A percentile compares a stretch with the other conserved stretches of the same genome.
Evolutionary conservation across 495 filamentous ascomycete species (phyloP).

Genomic region (Penicillium cataractarum): DNA sequence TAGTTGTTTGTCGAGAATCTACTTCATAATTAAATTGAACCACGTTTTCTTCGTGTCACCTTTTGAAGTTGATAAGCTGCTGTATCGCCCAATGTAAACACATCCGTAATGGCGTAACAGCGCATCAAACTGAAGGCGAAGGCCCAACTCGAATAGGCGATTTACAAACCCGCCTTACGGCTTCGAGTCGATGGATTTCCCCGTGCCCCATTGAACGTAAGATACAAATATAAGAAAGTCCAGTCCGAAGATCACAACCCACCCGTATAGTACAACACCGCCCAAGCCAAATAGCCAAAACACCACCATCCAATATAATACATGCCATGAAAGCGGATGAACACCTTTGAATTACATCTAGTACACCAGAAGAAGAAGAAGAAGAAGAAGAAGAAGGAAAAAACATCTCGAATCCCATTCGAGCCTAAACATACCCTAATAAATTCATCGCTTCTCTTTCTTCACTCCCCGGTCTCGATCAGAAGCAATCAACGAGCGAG

Average conservation of each 20-base stretch:
- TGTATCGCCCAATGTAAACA: background rate
- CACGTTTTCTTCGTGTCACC: background rate
- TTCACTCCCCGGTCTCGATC: background rate
- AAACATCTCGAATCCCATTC: constrained; percentile 7
- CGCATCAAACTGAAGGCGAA: too few species aligned
- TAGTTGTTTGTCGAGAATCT: background rate
- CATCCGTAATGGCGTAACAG: too few species aligned
- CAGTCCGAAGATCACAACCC: background rate
- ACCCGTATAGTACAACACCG: background rate
- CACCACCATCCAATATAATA: constrained; percentile 3
- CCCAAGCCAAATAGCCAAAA: background rate
- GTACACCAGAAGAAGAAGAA: constrained; percentile 16
- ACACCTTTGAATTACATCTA: constrained; percentile 26
- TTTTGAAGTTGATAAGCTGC: background rate
- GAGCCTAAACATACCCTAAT: constrained; percentile 8
- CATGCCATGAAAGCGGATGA: constrained; percentile 3
- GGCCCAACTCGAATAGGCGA: too few species aligned
- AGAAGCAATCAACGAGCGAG: background rate
- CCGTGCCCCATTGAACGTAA: background rate
- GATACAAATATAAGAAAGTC: background rate
- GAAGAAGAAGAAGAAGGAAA: too few species aligned
- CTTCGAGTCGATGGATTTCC: background rate
- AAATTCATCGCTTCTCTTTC: background rate
- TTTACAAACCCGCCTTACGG: too few species aligned
- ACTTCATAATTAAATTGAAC: background rate